phyloP scores from a whole-genome alignment of 1,284 basidiomycete genomes.

The Rhodotorula sp. region DNA sequence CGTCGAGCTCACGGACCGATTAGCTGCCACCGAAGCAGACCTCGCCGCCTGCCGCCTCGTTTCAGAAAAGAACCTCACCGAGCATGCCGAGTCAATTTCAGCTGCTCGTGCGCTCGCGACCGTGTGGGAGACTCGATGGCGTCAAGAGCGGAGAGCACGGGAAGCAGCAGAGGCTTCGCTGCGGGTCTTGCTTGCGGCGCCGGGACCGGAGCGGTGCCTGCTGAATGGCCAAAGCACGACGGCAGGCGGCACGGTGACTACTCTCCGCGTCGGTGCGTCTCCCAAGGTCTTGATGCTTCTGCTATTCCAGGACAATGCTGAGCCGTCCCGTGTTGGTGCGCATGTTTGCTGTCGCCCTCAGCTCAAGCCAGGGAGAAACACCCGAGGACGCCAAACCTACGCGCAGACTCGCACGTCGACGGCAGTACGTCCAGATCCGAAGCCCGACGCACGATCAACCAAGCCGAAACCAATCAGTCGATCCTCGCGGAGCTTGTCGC shows the following conservation, averaged over 20 bases:
- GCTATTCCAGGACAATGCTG: too few species aligned
- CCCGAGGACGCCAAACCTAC: too few species aligned
- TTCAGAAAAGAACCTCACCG: neutral
- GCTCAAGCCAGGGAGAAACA: too few species aligned
- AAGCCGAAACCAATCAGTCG: too few species aligned
- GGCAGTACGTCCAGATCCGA: too few species aligned
- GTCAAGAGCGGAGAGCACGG: constrained; percentile 12
- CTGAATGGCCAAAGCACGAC: neutral
- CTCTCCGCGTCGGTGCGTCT: neutral
- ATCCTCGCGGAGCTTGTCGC: too few species aligned
- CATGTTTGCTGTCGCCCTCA: neutral
- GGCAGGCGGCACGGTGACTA: neutral
- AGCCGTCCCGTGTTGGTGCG: neutral
- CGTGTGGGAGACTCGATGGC: constrained; percentile 21
- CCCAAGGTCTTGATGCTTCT: neutral
- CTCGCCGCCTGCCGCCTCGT: neutral
- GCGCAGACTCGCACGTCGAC: too few species aligned
- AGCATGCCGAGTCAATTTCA: neutral
- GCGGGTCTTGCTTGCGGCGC: too few species aligned
- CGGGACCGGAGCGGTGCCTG: too few species aligned
- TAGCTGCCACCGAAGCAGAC: constrained; percentile 10
- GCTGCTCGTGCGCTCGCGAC: constrained; percentile 3
- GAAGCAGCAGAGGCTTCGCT: constrained; percentile 11
- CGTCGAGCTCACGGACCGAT: neutral
- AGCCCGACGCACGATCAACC: too few species aligned